A percentile compares a stretch with the other conserved stretches of the same genome.
Conservation (phyloP, 2,329 filamentous ascomycete genomes). For the Epichloe uncinata region DNA sequence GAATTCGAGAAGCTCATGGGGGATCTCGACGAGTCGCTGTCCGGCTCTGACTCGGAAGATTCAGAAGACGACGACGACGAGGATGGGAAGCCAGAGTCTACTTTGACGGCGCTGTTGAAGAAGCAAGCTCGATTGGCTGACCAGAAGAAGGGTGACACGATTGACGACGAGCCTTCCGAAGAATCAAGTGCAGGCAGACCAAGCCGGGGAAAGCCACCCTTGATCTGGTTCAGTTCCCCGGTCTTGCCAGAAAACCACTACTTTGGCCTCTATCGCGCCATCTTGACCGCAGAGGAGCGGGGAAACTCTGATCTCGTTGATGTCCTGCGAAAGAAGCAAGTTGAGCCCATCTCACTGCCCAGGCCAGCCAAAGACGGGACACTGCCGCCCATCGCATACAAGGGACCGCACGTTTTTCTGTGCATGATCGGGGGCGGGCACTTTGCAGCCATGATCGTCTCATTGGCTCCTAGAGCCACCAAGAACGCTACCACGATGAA, state of each 20-base stretch:
- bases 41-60: conserved; percentile 67
- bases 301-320: conserved; percentile 49
- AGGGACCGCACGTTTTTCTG: conserved; percentile 78
- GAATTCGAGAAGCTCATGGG: conserved; percentile 83
- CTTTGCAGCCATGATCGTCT: conserved; percentile 93
- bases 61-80: conserved; percentile 44
- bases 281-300: conserved; percentile 62
- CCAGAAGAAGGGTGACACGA: conserved; percentile 26
- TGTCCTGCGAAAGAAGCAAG: conserved; percentile 62
- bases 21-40: conserved; percentile 80
- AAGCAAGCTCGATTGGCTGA: conserved; percentile 65
- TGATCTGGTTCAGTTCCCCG: conserved; percentile 77
- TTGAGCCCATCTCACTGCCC: conserved; percentile 45
- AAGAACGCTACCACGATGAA: conserved; percentile 61
- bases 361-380: conserved; percentile 45
- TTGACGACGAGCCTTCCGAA: conserved; percentile 34
- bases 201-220: conserved; percentile 53
- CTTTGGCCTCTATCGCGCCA: conserved; percentile 72
- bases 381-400: conserved; percentile 41
- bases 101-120: conserved; percentile 64
- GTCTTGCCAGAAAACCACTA: conserved; percentile 64
- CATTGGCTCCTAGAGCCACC: conserved; percentile 64
- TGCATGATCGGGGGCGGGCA: conserved; percentile 98
- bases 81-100: conserved; percentile 48
- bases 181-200: conserved; percentile 28